These are phyloP conservation scores for Elaeis oleifera DNA, from an alignment of 202 grass and related monocot species.

Conservation along the genomic window DNA sequence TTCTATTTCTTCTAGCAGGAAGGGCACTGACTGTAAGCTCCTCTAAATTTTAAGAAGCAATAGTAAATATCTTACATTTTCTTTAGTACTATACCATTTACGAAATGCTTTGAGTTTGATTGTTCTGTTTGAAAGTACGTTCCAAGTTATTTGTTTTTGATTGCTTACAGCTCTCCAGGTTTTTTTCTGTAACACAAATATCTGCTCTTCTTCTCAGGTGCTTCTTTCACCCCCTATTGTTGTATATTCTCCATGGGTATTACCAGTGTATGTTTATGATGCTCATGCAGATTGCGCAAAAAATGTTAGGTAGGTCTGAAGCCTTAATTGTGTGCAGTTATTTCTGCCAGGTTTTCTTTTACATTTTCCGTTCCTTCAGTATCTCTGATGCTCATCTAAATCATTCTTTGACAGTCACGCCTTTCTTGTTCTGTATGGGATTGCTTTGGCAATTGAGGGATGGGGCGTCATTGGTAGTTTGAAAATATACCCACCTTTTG, in stretches of 20 bases:
- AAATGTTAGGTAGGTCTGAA: constrained; percentile 80
- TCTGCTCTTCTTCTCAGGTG: constrained; percentile 51
- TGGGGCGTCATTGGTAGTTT: constrained; percentile 97
- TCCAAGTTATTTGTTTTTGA: not conserved
- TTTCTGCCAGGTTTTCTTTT: constrained; percentile 10
- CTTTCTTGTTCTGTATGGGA: constrained; percentile 84
- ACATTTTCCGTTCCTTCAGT: not conserved
- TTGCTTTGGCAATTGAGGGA: constrained; percentile 88
- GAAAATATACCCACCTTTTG: constrained; percentile 81
- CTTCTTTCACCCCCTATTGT: constrained; percentile 95
- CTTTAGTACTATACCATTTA: constrained; percentile 5
- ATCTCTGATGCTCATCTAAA: not conserved
- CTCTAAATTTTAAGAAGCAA: constrained; percentile 25
- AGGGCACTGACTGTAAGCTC: constrained; percentile 86
- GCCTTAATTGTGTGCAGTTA: constrained; percentile 4
- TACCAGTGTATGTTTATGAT: constrained; percentile 98
- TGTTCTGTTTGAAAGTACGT: not conserved
- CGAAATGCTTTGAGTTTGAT: not conserved
- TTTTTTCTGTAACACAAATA: not conserved
- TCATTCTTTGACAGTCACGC: constrained; percentile 57
- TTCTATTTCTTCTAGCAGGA: constrained; percentile 98
- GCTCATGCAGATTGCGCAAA: constrained; percentile 99
- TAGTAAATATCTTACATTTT: constrained; percentile 11
- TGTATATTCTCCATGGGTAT: constrained; percentile 93
- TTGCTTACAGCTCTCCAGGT: not conserved